Percentiles rank a stretch among this genome's conserved stretches.
Conservation (phyloP, 768 basidiomycete species). For the Suillus hirtellus region DNA sequence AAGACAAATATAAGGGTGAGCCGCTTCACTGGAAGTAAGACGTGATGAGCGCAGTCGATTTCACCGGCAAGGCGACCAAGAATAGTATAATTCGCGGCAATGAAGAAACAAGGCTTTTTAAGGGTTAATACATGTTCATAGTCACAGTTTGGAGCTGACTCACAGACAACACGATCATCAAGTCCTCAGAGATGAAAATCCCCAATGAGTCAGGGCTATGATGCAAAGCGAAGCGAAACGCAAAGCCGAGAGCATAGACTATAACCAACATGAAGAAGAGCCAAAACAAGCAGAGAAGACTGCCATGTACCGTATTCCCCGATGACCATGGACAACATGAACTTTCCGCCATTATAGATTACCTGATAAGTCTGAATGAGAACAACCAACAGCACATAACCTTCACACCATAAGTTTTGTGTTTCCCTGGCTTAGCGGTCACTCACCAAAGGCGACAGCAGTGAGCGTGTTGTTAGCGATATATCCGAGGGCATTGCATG, state of each 20-base stretch:
- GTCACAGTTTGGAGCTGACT: constrained; percentile 1
- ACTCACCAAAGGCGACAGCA: constrained; percentile 48
- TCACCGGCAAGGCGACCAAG: constrained; percentile 59
- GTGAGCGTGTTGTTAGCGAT: constrained; percentile 57
- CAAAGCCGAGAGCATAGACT: constrained; percentile 62
- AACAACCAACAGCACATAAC: constrained; percentile 43
- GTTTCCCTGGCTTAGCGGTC: not conserved
- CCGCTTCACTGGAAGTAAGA: constrained; percentile 46
- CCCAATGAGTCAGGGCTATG: constrained; percentile 49
- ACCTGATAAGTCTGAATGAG: constrained; percentile 46
- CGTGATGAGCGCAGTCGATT: constrained; percentile 46
- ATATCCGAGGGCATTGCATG: constrained; percentile 54
- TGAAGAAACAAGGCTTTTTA: constrained; percentile 69
- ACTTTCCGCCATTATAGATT: constrained; percentile 48
- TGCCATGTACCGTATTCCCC: constrained; percentile 51
- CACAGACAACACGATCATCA: constrained; percentile 61
- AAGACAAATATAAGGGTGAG: constrained; percentile 61
- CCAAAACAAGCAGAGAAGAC: not conserved
- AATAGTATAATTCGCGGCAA: constrained; percentile 66
- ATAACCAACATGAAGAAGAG: not conserved
- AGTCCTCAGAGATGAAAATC: constrained; percentile 56
- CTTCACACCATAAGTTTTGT: constrained; percentile 17
- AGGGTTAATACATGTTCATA: constrained; percentile 1
- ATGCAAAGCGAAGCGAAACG: constrained; percentile 56
- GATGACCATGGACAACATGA: constrained; percentile 63